Evolutionary conservation across 495 filamentous ascomycete species (phyloP).

Genomic region (Cercophora samala): DNA sequence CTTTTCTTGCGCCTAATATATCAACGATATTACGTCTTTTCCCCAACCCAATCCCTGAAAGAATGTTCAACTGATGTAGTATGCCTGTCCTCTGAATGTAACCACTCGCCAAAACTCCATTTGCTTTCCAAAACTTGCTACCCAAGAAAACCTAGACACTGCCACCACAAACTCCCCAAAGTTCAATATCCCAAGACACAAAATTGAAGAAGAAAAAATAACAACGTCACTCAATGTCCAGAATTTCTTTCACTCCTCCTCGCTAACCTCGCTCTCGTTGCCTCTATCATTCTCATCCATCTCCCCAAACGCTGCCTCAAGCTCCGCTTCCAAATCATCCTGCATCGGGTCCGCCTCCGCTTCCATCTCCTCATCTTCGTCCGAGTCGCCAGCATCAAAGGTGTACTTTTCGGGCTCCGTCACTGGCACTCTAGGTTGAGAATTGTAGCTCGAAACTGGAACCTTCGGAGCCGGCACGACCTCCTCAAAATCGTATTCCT

Average conservation of each 20-base stretch:
- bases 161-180: neutral
- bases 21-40: neutral
- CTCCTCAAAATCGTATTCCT: conserved; percentile 12
- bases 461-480: neutral
- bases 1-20: neutral
- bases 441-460: neutral
- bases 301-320: conserved; percentile 36
- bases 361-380: conserved; percentile 23
- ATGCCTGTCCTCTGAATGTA: neutral
- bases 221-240: neutral
- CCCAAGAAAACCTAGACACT: neutral
- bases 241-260: conserved; percentile 27
- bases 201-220: neutral
- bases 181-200: neutral
- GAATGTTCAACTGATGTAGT: neutral
- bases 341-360: conserved; percentile 29
- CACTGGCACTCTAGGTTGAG: neutral
- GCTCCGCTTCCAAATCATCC: conserved; percentile 27
- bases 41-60: neutral
- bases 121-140: neutral
- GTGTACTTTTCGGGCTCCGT: conserved; percentile 18
- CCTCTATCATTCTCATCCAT: conserved; percentile 26
- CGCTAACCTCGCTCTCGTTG: conserved; percentile 32
- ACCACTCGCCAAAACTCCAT: neutral
- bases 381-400: conserved; percentile 14